Conservation (phyloP, 2,329 filamentous ascomycete species). For the Alternaria hordeiaustralica region DNA sequence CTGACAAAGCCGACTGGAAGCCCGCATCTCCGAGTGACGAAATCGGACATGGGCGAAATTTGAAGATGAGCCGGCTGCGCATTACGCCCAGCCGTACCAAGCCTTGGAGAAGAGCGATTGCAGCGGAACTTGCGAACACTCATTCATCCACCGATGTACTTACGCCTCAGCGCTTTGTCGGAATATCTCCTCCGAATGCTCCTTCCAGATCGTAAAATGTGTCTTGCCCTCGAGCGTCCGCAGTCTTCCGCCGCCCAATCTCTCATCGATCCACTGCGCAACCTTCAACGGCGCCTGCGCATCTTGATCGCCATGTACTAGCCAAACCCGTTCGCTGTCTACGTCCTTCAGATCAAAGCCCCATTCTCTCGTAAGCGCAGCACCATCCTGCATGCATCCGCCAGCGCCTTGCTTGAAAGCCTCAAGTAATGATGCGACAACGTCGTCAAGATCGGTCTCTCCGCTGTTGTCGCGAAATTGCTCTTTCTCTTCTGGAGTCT, state of each 20-base stretch:
- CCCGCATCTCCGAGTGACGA: not conserved
- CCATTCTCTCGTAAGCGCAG: constrained; percentile 22
- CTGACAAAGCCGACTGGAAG: not conserved
- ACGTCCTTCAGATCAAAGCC: constrained; percentile 27
- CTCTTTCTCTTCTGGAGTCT: constrained; percentile 28
- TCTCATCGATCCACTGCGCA: constrained; percentile 28
- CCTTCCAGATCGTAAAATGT: constrained; percentile 32
- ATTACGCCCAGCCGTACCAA: not conserved
- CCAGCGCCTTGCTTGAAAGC: constrained; percentile 24
- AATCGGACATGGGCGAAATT: not conserved
- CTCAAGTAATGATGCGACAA: constrained; percentile 22
- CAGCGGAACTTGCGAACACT: not conserved
- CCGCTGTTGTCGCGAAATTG: constrained; percentile 11
- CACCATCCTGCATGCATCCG: constrained; percentile 23
- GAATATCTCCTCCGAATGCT: constrained; percentile 27
- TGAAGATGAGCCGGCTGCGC: not conserved
- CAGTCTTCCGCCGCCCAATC: constrained; percentile 25
- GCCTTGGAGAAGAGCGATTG: not conserved
- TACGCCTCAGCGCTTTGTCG: constrained; percentile 13
- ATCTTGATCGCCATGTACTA: constrained; percentile 33
- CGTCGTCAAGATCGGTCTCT: constrained; percentile 23
- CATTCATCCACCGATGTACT: not conserved
- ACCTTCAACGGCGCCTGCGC: constrained; percentile 18
- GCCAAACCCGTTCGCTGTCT: constrained; percentile 20
- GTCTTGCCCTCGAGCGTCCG: constrained; percentile 25